Evolutionary conservation across 2,329 filamentous ascomycete genomes (phyloP).

Genomic region (Davidsoniella australis): DNA sequence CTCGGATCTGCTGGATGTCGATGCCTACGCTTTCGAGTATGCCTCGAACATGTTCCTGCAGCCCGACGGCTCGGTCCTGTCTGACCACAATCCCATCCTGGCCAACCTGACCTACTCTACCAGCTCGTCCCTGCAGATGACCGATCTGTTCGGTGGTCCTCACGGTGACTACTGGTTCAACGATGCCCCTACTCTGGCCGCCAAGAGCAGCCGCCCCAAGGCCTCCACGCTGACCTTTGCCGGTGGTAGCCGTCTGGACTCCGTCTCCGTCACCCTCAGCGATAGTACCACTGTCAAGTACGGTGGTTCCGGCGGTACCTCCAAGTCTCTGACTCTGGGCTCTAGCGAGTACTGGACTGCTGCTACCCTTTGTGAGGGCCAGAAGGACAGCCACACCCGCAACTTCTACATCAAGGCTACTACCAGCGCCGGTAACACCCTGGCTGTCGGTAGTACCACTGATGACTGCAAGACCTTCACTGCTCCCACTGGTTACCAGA

Average conservation of each 20-base stretch:
- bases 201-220: slow-evolving; percentile 19
- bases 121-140: slow-evolving; percentile 24
- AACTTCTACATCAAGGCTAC: slow-evolving; percentile 38
- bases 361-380: slow-evolving; percentile 33
- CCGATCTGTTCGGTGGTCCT: slow-evolving; percentile 29
- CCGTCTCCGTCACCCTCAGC: slow-evolving; percentile 28
- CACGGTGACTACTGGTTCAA: slow-evolving; percentile 35
- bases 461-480: slow-evolving; percentile 28
- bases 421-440: slow-evolving; percentile 29
- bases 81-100: slow-evolving; percentile 48
- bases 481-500: slow-evolving; percentile 32
- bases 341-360: slow-evolving; percentile 30
- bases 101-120: slow-evolving; percentile 33
- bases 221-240: slow-evolving; percentile 26
- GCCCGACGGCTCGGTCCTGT: slow-evolving; percentile 35
- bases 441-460: slow-evolving; percentile 29
- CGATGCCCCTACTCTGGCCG: slow-evolving; percentile 28
- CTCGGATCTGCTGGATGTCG: slow-evolving; percentile 27
- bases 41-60: slow-evolving; percentile 39
- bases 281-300: slow-evolving; percentile 33
- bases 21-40: slow-evolving; percentile 36
- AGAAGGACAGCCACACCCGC: slow-evolving; percentile 28
- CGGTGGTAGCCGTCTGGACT: slow-evolving; percentile 32
- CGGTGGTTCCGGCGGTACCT: slow-evolving; percentile 34
- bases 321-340: slow-evolving; percentile 26